Conservation (phyloP, 2,329 filamentous ascomycete genomes). For the Cladosporium halotolerans region DNA sequence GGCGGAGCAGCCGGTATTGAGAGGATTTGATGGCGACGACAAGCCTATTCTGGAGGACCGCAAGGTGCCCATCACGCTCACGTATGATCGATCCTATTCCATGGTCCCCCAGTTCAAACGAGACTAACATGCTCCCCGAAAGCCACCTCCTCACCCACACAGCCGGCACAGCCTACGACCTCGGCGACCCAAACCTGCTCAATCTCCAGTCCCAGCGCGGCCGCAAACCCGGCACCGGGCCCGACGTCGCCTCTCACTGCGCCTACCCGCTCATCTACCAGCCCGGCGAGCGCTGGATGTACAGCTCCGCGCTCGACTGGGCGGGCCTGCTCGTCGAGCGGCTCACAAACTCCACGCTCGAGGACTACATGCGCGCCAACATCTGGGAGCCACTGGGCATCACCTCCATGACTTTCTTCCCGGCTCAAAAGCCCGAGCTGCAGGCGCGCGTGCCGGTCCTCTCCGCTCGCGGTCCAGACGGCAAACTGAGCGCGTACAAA, state of each 20-base stretch:
- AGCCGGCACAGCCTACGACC: constrained; percentile 44
- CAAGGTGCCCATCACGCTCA: constrained; percentile 43
- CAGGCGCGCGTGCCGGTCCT: constrained; percentile 19
- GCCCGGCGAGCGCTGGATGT: constrained; percentile 48
- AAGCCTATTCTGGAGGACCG: constrained; percentile 26
- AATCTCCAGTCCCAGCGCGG: constrained; percentile 19
- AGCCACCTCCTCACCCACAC: constrained; percentile 47
- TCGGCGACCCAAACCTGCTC: constrained; percentile 30
- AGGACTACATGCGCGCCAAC: constrained; percentile 39
- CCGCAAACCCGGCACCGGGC: constrained; percentile 10
- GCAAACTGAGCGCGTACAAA: constrained; percentile 13
- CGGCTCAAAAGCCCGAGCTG: constrained; percentile 15
- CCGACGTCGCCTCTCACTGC: constrained; percentile 39
- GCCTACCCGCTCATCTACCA: constrained; percentile 44
- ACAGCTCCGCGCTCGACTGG: constrained; percentile 47
- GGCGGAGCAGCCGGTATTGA: constrained; percentile 42
- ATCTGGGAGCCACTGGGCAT: constrained; percentile 44
- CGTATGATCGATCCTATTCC: constrained; percentile 14
- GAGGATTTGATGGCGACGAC: constrained; percentile 40
- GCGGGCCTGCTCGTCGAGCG: constrained; percentile 47
- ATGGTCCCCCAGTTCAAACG: background rate
- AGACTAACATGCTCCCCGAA: background rate
- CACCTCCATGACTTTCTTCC: constrained; percentile 28
- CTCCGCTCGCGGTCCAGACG: constrained; percentile 16
- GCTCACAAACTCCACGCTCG: constrained; percentile 38